A percentile compares a stretch with the other conserved stretches of the same genome.
Conservation (phyloP, 2,329 filamentous ascomycete species). For the Aspergillus uvarum region DNA sequence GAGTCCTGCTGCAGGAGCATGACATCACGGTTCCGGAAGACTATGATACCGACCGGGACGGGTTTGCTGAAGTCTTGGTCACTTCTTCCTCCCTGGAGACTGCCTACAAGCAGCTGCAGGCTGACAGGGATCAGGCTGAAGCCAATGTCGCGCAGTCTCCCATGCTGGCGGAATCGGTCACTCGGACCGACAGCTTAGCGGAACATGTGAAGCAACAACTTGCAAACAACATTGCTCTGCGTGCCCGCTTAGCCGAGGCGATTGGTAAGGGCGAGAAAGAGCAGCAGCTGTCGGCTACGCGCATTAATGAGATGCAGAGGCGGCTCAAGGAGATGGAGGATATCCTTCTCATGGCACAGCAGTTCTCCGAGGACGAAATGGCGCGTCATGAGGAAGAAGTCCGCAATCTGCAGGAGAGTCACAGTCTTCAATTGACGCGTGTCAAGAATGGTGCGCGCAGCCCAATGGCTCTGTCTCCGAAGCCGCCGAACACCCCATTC, state of each 20-base stretch:
- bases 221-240: constrained; percentile 71
- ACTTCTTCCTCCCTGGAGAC: constrained; percentile 71
- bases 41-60: constrained; percentile 47
- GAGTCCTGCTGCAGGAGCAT: constrained; percentile 74
- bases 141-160: constrained; percentile 71
- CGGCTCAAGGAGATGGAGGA: constrained; percentile 82
- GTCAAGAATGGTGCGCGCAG: constrained; percentile 57
- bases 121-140: constrained; percentile 63
- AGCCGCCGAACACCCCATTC: constrained; percentile 62
- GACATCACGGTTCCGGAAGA: constrained; percentile 73
- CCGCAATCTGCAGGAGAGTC: constrained; percentile 69
- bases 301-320: constrained; percentile 80
- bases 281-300: constrained; percentile 73
- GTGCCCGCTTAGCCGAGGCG: constrained; percentile 73
- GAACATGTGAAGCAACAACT: constrained; percentile 78
- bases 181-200: constrained; percentile 76
- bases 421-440: constrained; percentile 74
- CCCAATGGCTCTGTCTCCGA: constrained; percentile 52
- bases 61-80: constrained; percentile 50
- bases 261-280: constrained; percentile 81
- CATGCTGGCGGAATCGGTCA: constrained; percentile 71
- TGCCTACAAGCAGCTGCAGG: constrained; percentile 73
- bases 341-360: constrained; percentile 76
- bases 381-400: constrained; percentile 84
- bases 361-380: constrained; percentile 81